Evolutionary conservation across 371 early-diverging fungal genomes (phyloP), one percentile per base, ranked within the genome.

Genomic region (Furculomyces boomerangus): DNA sequence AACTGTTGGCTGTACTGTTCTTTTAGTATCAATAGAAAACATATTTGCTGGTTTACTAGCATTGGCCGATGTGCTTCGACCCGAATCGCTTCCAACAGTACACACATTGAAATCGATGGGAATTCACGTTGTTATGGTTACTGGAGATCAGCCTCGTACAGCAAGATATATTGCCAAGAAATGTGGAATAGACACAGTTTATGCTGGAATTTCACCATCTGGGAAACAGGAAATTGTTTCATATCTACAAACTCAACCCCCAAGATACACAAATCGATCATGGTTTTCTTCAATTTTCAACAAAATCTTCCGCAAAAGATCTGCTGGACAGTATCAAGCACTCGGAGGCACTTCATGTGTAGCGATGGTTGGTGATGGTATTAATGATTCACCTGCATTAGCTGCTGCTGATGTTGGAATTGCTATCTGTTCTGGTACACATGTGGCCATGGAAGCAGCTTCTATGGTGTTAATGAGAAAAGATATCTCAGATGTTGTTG

Each of bases 361-460:
- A 8, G 93, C 90, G 16, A 90, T 97, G 91, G 82, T 93, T 8
- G 99, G 99, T 16, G 99, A 99, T 67, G 99, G 99, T 32, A 88
- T 96, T 63, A 99, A 99, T 59, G 98, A 99, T 62, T 90, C 92
- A 8, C 93, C 93, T 16, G 95, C 97, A 2, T 67, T 98, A 40
- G 93, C 88, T 0, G 83, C 83, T 26, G 79, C 94, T 1, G 81
- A 93, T 57, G 74, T 99, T n/a, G 98, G 99, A 8, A 85, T 98
- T 55, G 90, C 97, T 0, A 63, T 98, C 10, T 79, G 84, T 41
- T 82, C 84, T 10, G 94, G 94, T 3, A 93, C 95, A 0, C 94
- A 94, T 67, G 84, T 93, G 35, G 93, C 93, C 1, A 86, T 93
- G 73, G 93, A 91, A 54, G 92, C 94, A 13, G 93, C 96, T 0